phyloP scores from a whole-genome alignment of 140 eudicot genomes.

The Stevia rebaudiana region DNA sequence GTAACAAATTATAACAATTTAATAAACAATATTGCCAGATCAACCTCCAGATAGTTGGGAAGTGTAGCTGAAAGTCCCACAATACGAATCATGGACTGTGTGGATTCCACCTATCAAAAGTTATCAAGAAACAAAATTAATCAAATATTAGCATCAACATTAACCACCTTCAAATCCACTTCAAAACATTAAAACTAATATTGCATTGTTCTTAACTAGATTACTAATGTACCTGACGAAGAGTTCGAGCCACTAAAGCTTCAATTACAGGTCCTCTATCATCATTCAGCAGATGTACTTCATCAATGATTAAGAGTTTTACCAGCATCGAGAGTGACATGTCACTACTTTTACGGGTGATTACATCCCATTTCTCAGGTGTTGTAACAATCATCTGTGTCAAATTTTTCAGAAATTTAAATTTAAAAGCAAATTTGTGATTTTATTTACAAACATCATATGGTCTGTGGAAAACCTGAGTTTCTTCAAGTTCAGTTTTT shows the following conservation, averaged over 20 bases:
- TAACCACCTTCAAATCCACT: conserved; percentile 2
- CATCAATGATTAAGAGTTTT: conserved; percentile 91
- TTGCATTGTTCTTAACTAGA: neutral
- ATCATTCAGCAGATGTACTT: conserved; percentile 95
- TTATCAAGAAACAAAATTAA: conserved; percentile 13
- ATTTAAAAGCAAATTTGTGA: neutral
- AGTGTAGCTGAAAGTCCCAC: conserved; percentile 98
- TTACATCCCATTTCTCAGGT: conserved; percentile 99
- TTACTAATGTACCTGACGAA: conserved; percentile 69
- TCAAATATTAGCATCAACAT: conserved; percentile 9
- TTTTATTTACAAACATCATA: conserved; percentile 16
- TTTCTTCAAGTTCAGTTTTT: conserved; percentile 85
- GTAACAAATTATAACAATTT: neutral
- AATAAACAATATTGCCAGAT: conserved; percentile 6
- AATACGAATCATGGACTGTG: conserved; percentile 95
- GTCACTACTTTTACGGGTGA: conserved; percentile 98
- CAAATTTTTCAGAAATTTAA: conserved; percentile 6
- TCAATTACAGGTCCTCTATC: conserved; percentile 98
- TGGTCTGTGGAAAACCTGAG: conserved; percentile 56
- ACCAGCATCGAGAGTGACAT: conserved; percentile 96
- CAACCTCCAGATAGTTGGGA: conserved; percentile 94
- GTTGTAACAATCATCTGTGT: conserved; percentile 97
- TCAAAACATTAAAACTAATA: neutral
- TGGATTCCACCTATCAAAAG: conserved; percentile 74
- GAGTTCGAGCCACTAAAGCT: conserved; percentile 98